These are phyloP conservation scores for Cercospora zeina DNA, from an alignment of 2,329 filamentous ascomycete species.

Conservation along the genomic window DNA sequence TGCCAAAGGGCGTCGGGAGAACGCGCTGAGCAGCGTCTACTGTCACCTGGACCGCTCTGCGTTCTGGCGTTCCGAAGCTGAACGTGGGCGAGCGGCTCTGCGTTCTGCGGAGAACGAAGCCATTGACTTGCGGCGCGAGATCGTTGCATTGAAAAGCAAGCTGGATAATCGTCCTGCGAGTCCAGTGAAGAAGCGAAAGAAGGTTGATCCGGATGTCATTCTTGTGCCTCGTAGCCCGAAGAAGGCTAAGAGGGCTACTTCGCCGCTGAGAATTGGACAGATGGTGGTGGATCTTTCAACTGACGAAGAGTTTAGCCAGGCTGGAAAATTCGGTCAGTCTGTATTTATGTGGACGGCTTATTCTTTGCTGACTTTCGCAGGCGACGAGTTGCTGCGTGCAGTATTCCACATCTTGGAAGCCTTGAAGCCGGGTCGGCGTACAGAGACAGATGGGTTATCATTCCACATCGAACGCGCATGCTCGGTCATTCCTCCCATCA, in stretches of 20 bases:
- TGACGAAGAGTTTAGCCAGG: constrained; percentile 25
- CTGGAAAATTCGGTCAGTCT: constrained; percentile 31
- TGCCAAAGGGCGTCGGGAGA: constrained; percentile 30
- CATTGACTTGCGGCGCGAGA: constrained; percentile 30
- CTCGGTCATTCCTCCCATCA: constrained; percentile 29
- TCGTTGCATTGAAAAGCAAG: constrained; percentile 31
- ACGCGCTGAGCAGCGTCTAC: constrained; percentile 32
- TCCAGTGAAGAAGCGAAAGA: constrained; percentile 37
- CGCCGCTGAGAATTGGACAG: constrained; percentile 15
- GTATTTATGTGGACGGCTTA: neutral
- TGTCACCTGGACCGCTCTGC: constrained; percentile 45
- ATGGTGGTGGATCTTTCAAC: constrained; percentile 1
- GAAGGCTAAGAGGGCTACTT: constrained; percentile 28
- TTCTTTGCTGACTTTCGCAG: constrained; percentile 24
- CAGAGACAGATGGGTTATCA: constrained; percentile 30
- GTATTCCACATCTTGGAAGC: constrained; percentile 36
- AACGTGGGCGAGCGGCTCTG: constrained; percentile 28
- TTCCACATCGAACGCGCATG: constrained; percentile 35
- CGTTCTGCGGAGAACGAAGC: constrained; percentile 27
- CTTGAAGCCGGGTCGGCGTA: constrained; percentile 26
- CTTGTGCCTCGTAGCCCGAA: constrained; percentile 32
- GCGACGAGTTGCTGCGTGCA: constrained; percentile 32
- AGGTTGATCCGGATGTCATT: constrained; percentile 32
- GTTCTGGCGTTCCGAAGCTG: constrained; percentile 43
- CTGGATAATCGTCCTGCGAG: constrained; percentile 21